phyloP scores from a whole-genome alignment of 2,329 filamentous ascomycete species.

The Claviceps sp. region DNA sequence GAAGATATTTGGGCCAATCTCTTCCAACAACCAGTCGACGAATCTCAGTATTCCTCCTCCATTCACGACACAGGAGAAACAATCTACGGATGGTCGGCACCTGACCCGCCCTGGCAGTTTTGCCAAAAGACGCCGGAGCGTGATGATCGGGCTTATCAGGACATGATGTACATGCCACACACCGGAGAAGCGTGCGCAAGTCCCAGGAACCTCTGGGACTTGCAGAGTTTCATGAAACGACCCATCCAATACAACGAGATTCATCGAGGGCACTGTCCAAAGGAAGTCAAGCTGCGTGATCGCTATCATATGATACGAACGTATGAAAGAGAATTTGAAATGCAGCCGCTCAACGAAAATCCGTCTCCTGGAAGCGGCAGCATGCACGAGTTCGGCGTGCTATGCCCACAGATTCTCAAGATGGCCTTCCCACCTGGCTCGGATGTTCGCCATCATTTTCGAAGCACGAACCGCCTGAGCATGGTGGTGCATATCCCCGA shows the following conservation, averaged over 20 bases:
- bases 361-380: conserved; percentile 8
- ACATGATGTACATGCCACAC: conserved; percentile 25
- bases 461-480: conserved; percentile 32
- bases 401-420: conserved; percentile 18
- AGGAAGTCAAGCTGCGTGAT: conserved; percentile 4
- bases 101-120: too few relatives aligned
- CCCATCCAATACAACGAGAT: conserved; percentile 8
- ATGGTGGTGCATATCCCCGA: conserved; percentile 54
- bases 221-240: conserved; percentile 12
- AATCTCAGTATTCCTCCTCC: too few relatives aligned
- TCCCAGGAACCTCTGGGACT: conserved; percentile 6
- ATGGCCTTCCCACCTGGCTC: conserved; percentile 13
- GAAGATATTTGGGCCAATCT: too few relatives aligned
- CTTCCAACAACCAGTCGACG: too few relatives aligned
- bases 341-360: conserved; percentile 21
- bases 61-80: too few relatives aligned
- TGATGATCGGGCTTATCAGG: conserved; percentile 6
- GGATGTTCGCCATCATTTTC: conserved; percentile 14
- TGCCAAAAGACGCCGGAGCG: neutral
- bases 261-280: neutral
- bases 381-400: conserved; percentile 16
- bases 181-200: conserved; percentile 12
- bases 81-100: too few relatives aligned
- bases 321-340: conserved; percentile 34
- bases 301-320: conserved; percentile 30